These are phyloP conservation scores for Rhizopus stolonifer DNA, from an alignment of 371 early-diverging fungal genomes.

Conservation along the genomic window DNA sequence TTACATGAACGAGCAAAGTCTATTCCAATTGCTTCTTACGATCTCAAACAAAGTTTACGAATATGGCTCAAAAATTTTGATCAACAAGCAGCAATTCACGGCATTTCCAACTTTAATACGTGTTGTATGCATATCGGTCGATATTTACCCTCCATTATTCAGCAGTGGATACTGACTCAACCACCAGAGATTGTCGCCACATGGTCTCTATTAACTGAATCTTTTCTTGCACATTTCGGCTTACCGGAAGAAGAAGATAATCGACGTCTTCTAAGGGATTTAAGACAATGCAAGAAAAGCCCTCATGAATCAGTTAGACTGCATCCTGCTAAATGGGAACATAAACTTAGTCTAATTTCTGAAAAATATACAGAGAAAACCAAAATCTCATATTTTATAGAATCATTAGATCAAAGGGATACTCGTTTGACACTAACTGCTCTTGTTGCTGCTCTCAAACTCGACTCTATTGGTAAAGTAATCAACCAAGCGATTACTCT, in stretches of 20 bases:
- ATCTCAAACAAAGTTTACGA: not conserved
- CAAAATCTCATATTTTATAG: conserved; percentile 5
- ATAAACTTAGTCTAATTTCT: not conserved
- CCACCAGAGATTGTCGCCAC: not conserved
- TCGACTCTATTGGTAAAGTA: not conserved
- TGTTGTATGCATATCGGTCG: not conserved
- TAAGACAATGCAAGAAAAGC: not conserved
- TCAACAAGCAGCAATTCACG: conserved; percentile 1
- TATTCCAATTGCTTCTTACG: not conserved
- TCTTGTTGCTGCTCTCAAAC: not conserved
- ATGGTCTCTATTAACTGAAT: not conserved
- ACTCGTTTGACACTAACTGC: not conserved
- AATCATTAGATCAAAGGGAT: conserved; percentile 6
- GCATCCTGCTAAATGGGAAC: conserved; percentile 6
- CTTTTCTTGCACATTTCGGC: conserved; percentile 2
- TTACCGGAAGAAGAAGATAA: conserved; percentile 6
- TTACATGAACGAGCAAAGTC: not conserved
- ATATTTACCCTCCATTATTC: not conserved
- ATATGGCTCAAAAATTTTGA: not conserved
- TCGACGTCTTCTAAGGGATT: not conserved
- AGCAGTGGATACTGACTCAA: conserved; percentile 2
- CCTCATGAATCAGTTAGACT: conserved; percentile 5
- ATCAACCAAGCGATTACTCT: conserved; percentile 6
- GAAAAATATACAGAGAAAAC: conserved; percentile 3
- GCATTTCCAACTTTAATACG: not conserved